phyloP scores from a whole-genome alignment of 768 basidiomycete species.

The Vararia minispora region DNA sequence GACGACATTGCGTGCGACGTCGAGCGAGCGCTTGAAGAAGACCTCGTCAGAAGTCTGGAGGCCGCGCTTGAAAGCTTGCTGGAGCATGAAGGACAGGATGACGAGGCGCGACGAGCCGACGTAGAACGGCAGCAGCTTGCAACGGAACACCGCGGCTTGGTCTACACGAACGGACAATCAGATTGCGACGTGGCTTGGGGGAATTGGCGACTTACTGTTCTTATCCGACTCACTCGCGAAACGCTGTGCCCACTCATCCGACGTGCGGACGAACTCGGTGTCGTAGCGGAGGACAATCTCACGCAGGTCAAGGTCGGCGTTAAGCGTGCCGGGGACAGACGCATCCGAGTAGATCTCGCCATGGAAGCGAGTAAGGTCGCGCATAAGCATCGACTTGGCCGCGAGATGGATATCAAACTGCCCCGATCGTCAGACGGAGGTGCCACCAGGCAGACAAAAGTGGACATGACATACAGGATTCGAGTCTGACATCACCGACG shows the following conservation, averaged over 20 bases:
- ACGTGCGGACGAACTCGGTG: neutral
- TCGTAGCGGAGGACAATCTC: conserved; percentile 2
- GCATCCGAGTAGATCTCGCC: conserved; percentile 72
- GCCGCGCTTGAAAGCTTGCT: conserved; percentile 68
- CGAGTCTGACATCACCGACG: too few species aligned
- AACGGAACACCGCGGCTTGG: conserved; percentile 46
- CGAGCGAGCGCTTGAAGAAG: conserved; percentile 63
- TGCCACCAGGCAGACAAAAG: too few species aligned
- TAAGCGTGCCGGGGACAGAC: conserved; percentile 46
- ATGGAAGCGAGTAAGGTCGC: conserved; percentile 64
- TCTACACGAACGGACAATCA: conserved; percentile 27
- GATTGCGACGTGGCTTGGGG: neutral
- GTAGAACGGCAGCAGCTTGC: conserved; percentile 63
- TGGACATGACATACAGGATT: conserved; percentile 5
- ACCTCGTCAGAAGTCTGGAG: conserved; percentile 49
- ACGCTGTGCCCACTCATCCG: neutral
- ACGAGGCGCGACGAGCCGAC: conserved; percentile 68
- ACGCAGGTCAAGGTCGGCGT: conserved; percentile 66
- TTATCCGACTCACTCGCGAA: neutral
- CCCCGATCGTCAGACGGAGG: too few species aligned
- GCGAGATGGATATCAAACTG: conserved; percentile 72
- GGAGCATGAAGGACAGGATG: conserved; percentile 82
- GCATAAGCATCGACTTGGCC: conserved; percentile 57
- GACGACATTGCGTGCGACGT: conserved; percentile 59
- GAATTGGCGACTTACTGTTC: neutral